Conservation (phyloP, 345 rosid species). For the Ceriops decandra region DNA sequence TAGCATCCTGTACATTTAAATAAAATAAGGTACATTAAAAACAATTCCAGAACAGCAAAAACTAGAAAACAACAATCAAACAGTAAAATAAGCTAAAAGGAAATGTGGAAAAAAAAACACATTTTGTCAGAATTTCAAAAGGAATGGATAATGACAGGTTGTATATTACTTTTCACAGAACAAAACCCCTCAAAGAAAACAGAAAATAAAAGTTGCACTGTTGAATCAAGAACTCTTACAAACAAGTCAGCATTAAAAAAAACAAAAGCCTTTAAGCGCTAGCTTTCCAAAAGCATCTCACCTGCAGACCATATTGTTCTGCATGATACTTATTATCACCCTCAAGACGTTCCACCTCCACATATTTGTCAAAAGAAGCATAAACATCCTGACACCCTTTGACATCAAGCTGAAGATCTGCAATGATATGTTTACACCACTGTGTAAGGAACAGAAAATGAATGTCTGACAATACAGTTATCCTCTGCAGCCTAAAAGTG, state of each 20-base stretch:
- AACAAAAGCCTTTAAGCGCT: neutral
- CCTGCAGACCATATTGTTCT: slow-evolving; percentile 91
- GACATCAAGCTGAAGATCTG: slow-evolving; percentile 98
- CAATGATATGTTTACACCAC: slow-evolving; percentile 19
- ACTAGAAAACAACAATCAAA: neutral
- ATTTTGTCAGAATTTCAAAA: neutral
- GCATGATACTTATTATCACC: slow-evolving; percentile 97
- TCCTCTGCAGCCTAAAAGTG: slow-evolving; percentile 10
- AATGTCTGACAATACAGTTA: slow-evolving; percentile 19
- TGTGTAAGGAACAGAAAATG: slow-evolving; percentile 13
- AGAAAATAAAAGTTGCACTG: neutral
- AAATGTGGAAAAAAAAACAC: no score
- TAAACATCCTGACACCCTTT: slow-evolving; percentile 98
- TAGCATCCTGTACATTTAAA: slow-evolving; percentile 39
- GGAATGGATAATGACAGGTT: neutral
- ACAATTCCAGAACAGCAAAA: neutral
- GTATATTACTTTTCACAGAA: neutral
- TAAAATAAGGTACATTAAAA: slow-evolving; percentile 7
- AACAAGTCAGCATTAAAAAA: neutral
- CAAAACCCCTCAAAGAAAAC: neutral
- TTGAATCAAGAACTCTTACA: neutral
- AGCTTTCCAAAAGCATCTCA: slow-evolving; percentile 26
- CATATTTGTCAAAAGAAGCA: slow-evolving; percentile 97
- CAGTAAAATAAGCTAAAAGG: neutral
- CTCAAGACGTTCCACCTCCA: slow-evolving; percentile 94